phyloP scores from a whole-genome alignment of 106 monocot species.

The Narthecium ossifragum region DNA sequence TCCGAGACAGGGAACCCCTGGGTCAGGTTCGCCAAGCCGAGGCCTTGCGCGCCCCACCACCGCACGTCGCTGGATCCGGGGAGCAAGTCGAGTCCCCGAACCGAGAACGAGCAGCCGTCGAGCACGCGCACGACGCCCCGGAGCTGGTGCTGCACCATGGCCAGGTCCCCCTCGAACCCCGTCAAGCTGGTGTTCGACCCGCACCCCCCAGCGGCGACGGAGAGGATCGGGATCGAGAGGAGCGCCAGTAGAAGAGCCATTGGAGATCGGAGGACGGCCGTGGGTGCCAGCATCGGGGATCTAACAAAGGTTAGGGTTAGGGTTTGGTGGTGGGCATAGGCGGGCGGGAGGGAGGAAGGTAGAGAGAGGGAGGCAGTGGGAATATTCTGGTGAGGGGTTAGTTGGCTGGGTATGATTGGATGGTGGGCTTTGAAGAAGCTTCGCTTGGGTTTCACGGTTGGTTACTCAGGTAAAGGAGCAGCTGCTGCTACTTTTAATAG shows the following conservation, averaged over 20 bases:
- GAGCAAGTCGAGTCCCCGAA: conserved; percentile 79
- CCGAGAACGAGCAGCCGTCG: conserved; percentile 72
- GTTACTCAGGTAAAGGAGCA: too few species aligned
- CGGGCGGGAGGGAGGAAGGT: neutral
- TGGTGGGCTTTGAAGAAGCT: too few species aligned
- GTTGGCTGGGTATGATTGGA: too few species aligned
- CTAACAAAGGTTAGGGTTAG: neutral
- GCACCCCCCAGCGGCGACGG: conserved; percentile 10
- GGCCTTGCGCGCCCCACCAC: conserved; percentile 68
- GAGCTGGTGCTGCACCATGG: conserved; percentile 88
- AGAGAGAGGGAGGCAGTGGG: too few species aligned
- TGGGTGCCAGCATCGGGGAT: conserved; percentile 19
- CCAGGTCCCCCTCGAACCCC: conserved; percentile 54
- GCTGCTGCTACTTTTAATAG: too few species aligned
- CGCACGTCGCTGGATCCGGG: conserved; percentile 45
- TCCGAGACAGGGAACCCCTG: conserved; percentile 36
- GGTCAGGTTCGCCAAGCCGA: conserved; percentile 49
- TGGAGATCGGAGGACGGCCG: neutral
- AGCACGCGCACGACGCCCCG: conserved; percentile 52
- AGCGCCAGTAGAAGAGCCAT: conserved; percentile 12
- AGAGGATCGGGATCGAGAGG: conserved; percentile 2
- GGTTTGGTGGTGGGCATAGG: neutral
- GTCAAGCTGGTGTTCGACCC: conserved; percentile 24
- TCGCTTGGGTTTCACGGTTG: too few species aligned
- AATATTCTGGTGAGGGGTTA: too few species aligned